Evolutionary conservation across 306 rosid species (phyloP), one percentile per base, ranked within the genome.

Genomic region (Biancaea sappan): DNA sequence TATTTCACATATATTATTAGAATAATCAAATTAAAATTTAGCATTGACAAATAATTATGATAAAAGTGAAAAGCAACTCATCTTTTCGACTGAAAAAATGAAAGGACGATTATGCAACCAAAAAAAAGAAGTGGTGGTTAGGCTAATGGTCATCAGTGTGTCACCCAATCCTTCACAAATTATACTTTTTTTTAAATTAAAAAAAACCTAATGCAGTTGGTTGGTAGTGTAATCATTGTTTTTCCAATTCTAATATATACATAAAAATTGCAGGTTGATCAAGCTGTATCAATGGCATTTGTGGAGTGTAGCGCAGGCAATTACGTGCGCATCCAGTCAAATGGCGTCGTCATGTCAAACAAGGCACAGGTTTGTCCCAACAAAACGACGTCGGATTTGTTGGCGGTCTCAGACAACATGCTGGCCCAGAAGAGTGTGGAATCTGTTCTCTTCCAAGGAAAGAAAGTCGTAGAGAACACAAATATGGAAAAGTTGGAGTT

Each of bases 281-380:
- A 94, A 80, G 96, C 96, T 14, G 91, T 94, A 76, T 91, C 96
- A 7, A 88, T 89, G 97, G 94, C 98, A 38, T 94, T 94, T 62
- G 93, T 92, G 31, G 86, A 87, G 24, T 79, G 86, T 73, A 70
- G 91, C 69, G 19, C 76, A 75, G 81, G 64, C 38, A 91, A 91
- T 81, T 94, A 91, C 73, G 88, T 88, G 50, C 83, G 98, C 40
- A 83, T 91, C 79, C 97, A 94, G 86, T 90, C 92, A 38, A 91
- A 80, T 47, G 87, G 88, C 8, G 54, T 80, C 8, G 54, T 80
- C 1, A 72, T 80, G 66, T 73, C 69, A 0, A 73, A 72, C n/a
- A 35, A 19, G 2, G 48, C 29, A 37, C 10, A 10, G 32, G 32
- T 31, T 6, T 0, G 2, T 4, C n/a, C 58, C 0, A 60, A 47